Evolutionary conservation across 2,329 filamentous ascomycete species (phyloP).

Genomic region (Fusarium algeriense): DNA sequence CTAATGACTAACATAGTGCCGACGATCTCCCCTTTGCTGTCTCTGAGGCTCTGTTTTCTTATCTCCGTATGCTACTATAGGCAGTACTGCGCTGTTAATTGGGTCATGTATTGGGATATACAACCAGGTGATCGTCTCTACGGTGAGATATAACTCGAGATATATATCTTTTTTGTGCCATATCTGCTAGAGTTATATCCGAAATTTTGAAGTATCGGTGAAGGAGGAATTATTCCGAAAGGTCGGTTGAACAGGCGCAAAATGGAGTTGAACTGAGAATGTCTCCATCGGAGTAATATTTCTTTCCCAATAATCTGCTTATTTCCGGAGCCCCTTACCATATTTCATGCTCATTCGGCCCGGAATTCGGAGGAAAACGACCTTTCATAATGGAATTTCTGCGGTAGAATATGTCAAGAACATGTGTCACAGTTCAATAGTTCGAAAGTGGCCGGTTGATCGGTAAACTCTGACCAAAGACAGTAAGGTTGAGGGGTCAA

Average conservation of each 20-base stretch:
- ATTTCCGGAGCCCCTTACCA: neutral
- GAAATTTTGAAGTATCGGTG: rapidly evolving
- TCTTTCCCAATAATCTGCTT: neutral
- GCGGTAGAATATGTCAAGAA: neutral
- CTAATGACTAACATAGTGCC: neutral
- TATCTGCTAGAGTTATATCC: neutral
- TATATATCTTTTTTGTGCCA: rapidly evolving
- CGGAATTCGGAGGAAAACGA: neutral
- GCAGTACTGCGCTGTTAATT: neutral
- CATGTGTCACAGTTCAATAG: neutral
- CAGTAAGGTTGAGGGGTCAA: too few relatives aligned
- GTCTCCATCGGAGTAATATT: neutral
- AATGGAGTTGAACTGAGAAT: neutral
- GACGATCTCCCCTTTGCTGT: neutral
- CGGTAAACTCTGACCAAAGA: too few relatives aligned
- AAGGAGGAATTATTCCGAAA: neutral
- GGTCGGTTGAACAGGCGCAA: neutral
- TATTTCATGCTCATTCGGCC: neutral
- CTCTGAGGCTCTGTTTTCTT: neutral
- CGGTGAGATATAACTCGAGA: rapidly evolving
- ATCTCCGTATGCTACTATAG: neutral
- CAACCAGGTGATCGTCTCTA: too few relatives aligned
- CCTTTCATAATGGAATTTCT: neutral
- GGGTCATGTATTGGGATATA: neutral
- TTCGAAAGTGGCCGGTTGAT: neutral